Base-by-base conservation (phyloP, 2,329 filamentous ascomycete genomes). In the Cercospora sp. region DNA sequence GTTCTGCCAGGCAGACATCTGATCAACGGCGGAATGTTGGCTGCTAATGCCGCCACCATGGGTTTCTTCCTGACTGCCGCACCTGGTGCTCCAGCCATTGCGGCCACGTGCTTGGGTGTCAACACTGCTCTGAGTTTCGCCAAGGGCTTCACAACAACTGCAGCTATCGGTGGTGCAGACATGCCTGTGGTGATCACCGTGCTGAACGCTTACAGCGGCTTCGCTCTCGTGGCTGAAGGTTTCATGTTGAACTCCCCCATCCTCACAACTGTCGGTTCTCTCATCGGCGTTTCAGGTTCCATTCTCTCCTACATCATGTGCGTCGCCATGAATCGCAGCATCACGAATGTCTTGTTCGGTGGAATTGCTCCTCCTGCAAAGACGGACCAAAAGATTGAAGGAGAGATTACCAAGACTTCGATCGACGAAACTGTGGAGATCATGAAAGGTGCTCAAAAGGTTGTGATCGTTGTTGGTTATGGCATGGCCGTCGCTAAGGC, bases 401-500 rank as follows among this genome's bases (percentile, higher is more conserved):
- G 93, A 3, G 85, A 90, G 66, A 88, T 96, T 13, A 93, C 89
- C 0, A 89, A 92, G 77, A 94, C 91, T 0, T 91, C 86, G 3
- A 85, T 94, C 1, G 93, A 96, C 18, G 93, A 97, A 58, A 90
- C 91, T 0, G 91, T 91, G 1, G 92, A 96, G 30, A 85, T 88
- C 0, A 84, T 97, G 2, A 82, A 88, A 16, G 90, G 90, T 69
- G 90, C 92, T 0, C 92, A 97, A 75, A 93, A 86, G 58, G 92
- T 97, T 66, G 95, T 97, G 74, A 93, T 97, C 64, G 89, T 94
- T 1, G 93, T 97, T 5, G 93, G 93, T 0, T 97, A 97, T 74
- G 93, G 93, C 63, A 97, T 97, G 93, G 93, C 93, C 0, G 93
- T 97, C 1, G 93, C 93, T 8, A 97, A 97, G 80, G 93, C 93